Evolutionary conservation across 169 alveolate genomes (phyloP).

Genomic region (Ichthyophthirius multifiliis): DNA sequence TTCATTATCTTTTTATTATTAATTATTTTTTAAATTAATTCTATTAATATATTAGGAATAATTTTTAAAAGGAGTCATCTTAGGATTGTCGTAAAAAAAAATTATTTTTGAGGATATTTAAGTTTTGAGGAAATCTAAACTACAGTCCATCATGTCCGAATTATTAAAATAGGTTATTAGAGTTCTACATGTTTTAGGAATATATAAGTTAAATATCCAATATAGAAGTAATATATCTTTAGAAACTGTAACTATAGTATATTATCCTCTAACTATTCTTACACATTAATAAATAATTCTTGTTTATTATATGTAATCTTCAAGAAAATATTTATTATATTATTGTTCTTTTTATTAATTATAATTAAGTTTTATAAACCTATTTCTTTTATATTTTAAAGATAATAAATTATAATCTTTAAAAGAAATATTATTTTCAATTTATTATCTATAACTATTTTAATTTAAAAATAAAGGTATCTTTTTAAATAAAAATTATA

Average conservation of each 20-base stretch:
- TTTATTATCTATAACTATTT: no score
- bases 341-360: not conserved
- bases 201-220: not conserved
- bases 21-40: not conserved
- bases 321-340: not conserved
- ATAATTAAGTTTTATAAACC: not conserved
- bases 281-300: not conserved
- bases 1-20: not conserved
- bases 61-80: not conserved
- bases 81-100: not conserved
- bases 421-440: no score
- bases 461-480: no score
- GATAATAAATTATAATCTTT: no score
- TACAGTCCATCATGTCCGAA: conserved; percentile 6
- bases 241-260: not conserved
- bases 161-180: not conserved
- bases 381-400: not conserved
- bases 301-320: not conserved
- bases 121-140: not conserved
- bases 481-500: no score
- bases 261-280: not conserved
- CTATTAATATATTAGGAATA: not conserved
- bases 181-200: not conserved
- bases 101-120: not conserved
- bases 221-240: not conserved